phyloP scores from a whole-genome alignment of 495 filamentous ascomycete genomes.

The Cairneyella variabilis region DNA sequence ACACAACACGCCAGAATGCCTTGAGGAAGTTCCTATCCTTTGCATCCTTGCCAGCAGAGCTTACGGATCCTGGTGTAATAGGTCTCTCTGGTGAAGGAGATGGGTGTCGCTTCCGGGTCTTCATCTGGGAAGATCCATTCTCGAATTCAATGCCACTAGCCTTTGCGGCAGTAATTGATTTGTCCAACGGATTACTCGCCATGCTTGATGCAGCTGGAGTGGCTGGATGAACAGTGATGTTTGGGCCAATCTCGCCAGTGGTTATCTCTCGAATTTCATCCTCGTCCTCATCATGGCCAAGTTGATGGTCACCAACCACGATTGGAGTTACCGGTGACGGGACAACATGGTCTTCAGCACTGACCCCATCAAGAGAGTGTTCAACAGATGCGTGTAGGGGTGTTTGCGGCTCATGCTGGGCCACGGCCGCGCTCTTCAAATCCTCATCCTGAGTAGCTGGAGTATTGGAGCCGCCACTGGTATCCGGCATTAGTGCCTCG shows the following conservation, averaged over 20 bases:
- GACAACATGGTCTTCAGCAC: neutral
- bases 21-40: conserved; percentile 22
- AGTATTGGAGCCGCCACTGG: no score
- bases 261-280: neutral
- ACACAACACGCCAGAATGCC: conserved; percentile 23
- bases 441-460: no score
- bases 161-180: conserved; percentile 4
- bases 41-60: conserved; percentile 14
- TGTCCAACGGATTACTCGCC: neutral
- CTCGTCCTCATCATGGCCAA: neutral
- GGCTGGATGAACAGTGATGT: conserved; percentile 11
- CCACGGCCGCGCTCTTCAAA: no score
- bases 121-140: neutral
- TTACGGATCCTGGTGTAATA: conserved; percentile 21
- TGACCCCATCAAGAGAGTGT: neutral
- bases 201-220: conserved; percentile 11
- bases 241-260: neutral
- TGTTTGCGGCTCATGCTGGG: neutral
- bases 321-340: conserved; percentile 4
- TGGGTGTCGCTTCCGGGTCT: conserved; percentile 7
- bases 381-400: neutral
- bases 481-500: no score
- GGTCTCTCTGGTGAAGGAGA: conserved; percentile 17
- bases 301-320: conserved; percentile 1
- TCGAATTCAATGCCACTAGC: conserved; percentile 10